Base-by-base conservation (phyloP, 2,329 filamentous ascomycete genomes). In the Pyricularia sp. region DNA sequence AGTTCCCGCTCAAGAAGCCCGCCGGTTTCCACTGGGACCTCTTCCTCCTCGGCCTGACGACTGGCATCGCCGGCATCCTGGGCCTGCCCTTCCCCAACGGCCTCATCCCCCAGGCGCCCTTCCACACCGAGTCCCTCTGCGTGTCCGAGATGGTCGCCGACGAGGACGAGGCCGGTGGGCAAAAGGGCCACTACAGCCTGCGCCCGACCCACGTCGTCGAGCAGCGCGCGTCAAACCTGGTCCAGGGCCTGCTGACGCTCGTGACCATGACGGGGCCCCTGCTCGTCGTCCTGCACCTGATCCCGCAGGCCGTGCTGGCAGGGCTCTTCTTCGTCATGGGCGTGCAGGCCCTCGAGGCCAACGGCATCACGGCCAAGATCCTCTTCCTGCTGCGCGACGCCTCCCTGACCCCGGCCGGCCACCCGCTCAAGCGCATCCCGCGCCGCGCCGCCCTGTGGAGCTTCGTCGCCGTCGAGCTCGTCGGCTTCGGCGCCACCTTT, bases 321-420 rank as follows among this genome's bases (percentile, higher is more conserved):
- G 92, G 92, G 0, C 84, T 94, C 30, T 94, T 94, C 82, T 94
- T 94, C 79, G 86, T 93, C 76, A 94, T 94, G 92, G 92, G 91
- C 61, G 84, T 92, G 70, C 90, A 94, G 79, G 91, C 91, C 3
- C 86, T 94, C 36, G 85, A 89, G 75, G 89, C 81, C 28, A 94
- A 94, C 75, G 91, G 91, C 26, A 92, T 94, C 75, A 94, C 91
- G 0, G 80, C 84, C 70, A 94, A 94, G 78, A 76, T 94, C 10
- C 76, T 92, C 26, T 94, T 92, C 77, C 83, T 94, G 1, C 79
- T 82, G 1, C 85, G 87, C 71, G 92, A 94, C 78, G 80, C 77
- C 65, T 76, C 82, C 4, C 81, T 93, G n/a, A 92, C 89, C 0
- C 81, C 85, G 3, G 81, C 85, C 3, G 79, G 79, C 68, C 85